These are phyloP conservation scores for Ophiostoma sp. DNA, from an alignment of 2,329 filamentous ascomycete genomes.

Conservation along the genomic window DNA sequence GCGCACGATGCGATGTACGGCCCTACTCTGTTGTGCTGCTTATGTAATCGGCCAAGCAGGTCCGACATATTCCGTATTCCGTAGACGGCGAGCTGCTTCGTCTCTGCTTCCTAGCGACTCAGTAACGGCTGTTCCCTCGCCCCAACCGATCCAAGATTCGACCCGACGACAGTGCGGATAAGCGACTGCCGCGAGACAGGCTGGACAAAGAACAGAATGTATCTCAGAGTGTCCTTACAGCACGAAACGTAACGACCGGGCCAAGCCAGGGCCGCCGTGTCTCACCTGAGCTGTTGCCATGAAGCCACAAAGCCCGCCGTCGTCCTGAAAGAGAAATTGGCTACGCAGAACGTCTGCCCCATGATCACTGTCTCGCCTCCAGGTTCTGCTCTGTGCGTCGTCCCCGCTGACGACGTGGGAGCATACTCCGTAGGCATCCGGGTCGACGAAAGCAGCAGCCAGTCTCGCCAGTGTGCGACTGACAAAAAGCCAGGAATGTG, in stretches of 20 bases:
- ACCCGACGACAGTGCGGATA: no score
- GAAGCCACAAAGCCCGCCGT: not conserved
- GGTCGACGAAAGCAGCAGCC: no score
- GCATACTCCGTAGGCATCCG: no score
- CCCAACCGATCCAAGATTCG: no score
- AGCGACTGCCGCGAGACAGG: no score
- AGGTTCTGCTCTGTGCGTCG: not conserved
- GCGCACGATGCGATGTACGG: no score
- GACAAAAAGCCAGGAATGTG: no score
- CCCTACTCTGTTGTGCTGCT: not conserved
- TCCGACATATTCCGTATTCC: not conserved
- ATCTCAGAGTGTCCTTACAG: no score
- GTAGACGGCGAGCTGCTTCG: no score
- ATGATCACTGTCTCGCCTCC: slow-evolving; percentile 2
- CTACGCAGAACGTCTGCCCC: not conserved
- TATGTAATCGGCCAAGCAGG: not conserved
- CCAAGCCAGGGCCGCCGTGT: not conserved
- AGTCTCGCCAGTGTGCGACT: no score
- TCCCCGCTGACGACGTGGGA: not conserved
- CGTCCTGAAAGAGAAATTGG: not conserved
- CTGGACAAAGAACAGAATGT: no score
- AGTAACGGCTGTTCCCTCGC: no score
- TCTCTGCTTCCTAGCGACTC: not conserved
- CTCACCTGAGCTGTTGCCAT: not conserved
- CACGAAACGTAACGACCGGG: not conserved